Conservation (phyloP, 2,329 filamentous ascomycete species). For the Alternaria infectoria region DNA sequence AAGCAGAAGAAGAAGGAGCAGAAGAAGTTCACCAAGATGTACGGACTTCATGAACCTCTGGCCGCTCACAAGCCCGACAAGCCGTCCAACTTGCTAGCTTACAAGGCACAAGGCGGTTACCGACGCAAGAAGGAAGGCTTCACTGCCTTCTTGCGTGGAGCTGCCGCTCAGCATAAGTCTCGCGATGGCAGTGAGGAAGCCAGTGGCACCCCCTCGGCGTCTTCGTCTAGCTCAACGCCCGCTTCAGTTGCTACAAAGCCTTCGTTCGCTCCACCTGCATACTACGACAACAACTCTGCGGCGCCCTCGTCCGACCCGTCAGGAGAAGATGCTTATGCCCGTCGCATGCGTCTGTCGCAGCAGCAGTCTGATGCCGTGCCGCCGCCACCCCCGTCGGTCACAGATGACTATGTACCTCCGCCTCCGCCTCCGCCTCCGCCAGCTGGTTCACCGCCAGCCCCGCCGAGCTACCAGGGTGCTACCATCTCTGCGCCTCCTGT, state of each 20-base stretch:
- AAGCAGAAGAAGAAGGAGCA: slow-evolving; percentile 64
- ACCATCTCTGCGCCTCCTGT: slow-evolving; percentile 81
- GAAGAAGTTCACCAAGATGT: slow-evolving; percentile 75
- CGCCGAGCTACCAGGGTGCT: slow-evolving; percentile 48
- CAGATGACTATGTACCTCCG: slow-evolving; percentile 18
- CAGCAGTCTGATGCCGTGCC: slow-evolving; percentile 14
- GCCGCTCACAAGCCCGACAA: slow-evolving; percentile 32
- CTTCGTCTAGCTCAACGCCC: slow-evolving; percentile 20
- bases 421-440: slow-evolving; percentile 24
- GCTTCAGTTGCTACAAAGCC: slow-evolving; percentile 20
- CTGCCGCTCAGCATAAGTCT: slow-evolving; percentile 17
- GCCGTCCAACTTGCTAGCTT: slow-evolving; percentile 36
- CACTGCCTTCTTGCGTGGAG: slow-evolving; percentile 27
- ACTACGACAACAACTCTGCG: slow-evolving; percentile 29
- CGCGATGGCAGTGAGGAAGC: slow-evolving; percentile 20
- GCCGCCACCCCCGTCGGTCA: slow-evolving; percentile 19
- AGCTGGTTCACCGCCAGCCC: slow-evolving; percentile 53
- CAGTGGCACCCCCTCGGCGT: slow-evolving; percentile 14
- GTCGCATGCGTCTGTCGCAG: slow-evolving; percentile 23
- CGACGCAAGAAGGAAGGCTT: slow-evolving; percentile 32
- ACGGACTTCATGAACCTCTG: slow-evolving; percentile 52
- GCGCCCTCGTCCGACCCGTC: slow-evolving; percentile 47
- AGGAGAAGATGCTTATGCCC: slow-evolving; percentile 32
- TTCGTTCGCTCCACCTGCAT: slow-evolving; percentile 58
- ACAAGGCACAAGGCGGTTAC: slow-evolving; percentile 34